A percentile compares a stretch with the other conserved stretches of the same genome.
Conservation (phyloP, 2,329 filamentous ascomycete species). For the Ascochyta lentis region DNA sequence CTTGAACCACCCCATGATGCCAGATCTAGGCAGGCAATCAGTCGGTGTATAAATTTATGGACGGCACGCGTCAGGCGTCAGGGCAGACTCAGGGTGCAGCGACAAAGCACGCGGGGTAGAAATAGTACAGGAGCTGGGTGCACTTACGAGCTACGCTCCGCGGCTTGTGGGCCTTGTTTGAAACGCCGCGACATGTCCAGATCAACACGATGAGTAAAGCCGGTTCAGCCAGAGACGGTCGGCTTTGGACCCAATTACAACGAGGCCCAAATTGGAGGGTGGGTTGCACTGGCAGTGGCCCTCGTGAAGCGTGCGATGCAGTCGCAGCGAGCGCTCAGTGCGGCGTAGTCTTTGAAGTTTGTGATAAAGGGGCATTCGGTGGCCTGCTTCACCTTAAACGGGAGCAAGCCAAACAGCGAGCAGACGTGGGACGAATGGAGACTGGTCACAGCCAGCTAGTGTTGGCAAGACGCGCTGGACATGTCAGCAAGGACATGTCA, state of each 20-base stretch:
- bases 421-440: constrained; percentile 13
- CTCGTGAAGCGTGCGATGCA: neutral
- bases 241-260: neutral
- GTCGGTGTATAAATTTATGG: constrained; percentile 16
- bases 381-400: constrained; percentile 4
- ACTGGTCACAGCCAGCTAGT: constrained; percentile 20
- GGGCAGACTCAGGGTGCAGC: constrained; percentile 20
- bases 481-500: constrained; percentile 37
- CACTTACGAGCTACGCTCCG: constrained; percentile 15
- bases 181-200: constrained; percentile 21
- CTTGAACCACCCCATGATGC: constrained; percentile 59
- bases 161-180: constrained; percentile 16
- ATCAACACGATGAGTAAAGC: constrained; percentile 7
- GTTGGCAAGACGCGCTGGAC: constrained; percentile 18
- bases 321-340: constrained; percentile 12
- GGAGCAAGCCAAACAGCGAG: constrained; percentile 11
- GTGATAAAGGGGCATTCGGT: constrained; percentile 14
- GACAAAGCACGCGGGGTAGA: constrained; percentile 21
- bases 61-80: constrained; percentile 20
- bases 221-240: neutral
- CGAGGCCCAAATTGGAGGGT: constrained; percentile 5
- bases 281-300: neutral
- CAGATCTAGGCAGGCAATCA: constrained; percentile 33
- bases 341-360: neutral
- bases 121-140: constrained; percentile 13